Percentiles rank a stretch among this genome's conserved stretches.
These are phyloP conservation scores for Croton laevigatus DNA, from an alignment of 441 rosid genomes.

Conservation along the genomic window DNA sequence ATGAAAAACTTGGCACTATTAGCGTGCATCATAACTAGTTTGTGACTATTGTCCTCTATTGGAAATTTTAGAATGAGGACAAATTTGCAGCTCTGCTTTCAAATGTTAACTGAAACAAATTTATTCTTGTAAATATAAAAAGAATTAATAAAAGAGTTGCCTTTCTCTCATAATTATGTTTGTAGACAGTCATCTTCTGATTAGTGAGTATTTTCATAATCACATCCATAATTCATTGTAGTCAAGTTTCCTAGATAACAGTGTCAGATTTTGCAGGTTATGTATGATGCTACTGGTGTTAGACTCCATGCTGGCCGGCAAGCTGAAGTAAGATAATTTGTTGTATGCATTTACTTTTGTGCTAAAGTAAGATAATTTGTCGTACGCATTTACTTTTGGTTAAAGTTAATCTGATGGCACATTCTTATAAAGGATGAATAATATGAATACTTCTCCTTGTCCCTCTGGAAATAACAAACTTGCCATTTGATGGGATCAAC, in stretches of 20 bases:
- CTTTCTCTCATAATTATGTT: conserved; percentile 11
- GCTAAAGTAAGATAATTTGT: conserved; percentile 2
- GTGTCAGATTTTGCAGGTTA: conserved; percentile 50
- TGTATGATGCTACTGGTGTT: conserved; percentile 97
- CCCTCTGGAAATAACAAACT: background rate
- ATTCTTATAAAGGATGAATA: conserved; percentile 2
- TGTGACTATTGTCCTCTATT: conserved; percentile 1
- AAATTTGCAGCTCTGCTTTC: background rate
- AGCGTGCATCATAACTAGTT: background rate
- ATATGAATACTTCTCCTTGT: background rate
- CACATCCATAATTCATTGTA: background rate
- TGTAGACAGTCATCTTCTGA: background rate
- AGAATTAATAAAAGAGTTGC: background rate
- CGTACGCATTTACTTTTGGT: background rate
- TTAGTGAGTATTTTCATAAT: background rate
- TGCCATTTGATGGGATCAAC: background rate
- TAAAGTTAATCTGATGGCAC: conserved; percentile 5
- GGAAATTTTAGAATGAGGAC: background rate
- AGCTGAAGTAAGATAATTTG: conserved; percentile 64
- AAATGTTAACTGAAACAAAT: background rate
- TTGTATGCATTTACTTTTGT: background rate
- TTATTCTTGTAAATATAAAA: background rate
- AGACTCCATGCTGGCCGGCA: conserved; percentile 98
- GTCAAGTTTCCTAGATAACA: conserved; percentile 9
- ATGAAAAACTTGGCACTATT: background rate